Conservation (phyloP, 805 yeast species). For the Diddensiella transvaalensis region DNA sequence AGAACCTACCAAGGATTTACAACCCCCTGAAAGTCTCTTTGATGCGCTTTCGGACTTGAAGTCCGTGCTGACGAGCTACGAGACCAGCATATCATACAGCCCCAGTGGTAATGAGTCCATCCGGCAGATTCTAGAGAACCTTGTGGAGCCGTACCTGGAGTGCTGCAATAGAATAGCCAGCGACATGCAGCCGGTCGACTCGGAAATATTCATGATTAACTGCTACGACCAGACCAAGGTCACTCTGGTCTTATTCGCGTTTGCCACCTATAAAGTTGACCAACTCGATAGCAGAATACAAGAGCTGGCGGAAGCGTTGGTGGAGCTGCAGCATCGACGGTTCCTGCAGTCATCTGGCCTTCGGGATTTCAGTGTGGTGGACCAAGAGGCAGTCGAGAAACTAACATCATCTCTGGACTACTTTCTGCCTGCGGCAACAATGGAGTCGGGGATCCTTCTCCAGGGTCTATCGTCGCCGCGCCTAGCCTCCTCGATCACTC, state of each 20-base stretch:
- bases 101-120: conserved; percentile 17
- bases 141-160: conserved; percentile 33
- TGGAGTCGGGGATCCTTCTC: conserved; percentile 30
- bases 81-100: conserved; percentile 29
- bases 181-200: conserved; percentile 29
- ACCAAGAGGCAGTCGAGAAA: conserved; percentile 15
- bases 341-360: conserved; percentile 26
- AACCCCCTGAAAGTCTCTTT: conserved; percentile 81
- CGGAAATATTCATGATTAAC: conserved; percentile 34
- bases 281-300: conserved; percentile 26
- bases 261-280: conserved; percentile 31
- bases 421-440: conserved; percentile 34
- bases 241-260: conserved; percentile 29
- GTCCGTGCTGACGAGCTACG: conserved; percentile 50
- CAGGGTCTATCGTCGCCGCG: conserved; percentile 34
- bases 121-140: conserved; percentile 28
- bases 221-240: conserved; percentile 34
- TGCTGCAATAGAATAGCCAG: conserved; percentile 29
- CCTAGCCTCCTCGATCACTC: conserved; percentile 30
- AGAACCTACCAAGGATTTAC: conserved; percentile 47
- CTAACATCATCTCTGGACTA: conserved; percentile 30
- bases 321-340: conserved; percentile 25
- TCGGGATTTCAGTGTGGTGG: background rate
- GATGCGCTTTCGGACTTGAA: conserved; percentile 61
- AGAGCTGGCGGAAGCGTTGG: conserved; percentile 29